Conservation (phyloP, 352 stramenopile species). For the Phytophthora megakarya region DNA sequence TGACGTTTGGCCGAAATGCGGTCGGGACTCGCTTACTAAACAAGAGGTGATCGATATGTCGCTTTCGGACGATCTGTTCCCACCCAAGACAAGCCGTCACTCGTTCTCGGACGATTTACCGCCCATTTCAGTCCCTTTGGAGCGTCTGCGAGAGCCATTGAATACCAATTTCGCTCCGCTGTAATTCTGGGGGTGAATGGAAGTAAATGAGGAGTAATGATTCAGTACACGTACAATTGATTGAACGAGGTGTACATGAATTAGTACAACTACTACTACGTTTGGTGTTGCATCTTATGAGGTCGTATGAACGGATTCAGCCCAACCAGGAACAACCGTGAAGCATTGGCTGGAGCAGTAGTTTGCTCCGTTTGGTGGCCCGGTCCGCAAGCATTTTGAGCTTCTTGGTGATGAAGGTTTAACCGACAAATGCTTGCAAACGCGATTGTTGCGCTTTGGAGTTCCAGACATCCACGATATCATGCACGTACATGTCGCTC, state of each 20-base stretch:
- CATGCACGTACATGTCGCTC: slow-evolving; percentile 75
- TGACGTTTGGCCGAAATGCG: slow-evolving; percentile 86
- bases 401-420: too few species aligned
- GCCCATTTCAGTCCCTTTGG: slow-evolving; percentile 79
- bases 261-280: too few species aligned
- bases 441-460: slow-evolving; percentile 42
- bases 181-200: slow-evolving; percentile 19
- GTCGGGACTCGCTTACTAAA: slow-evolving; percentile 82
- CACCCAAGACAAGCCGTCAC: slow-evolving; percentile 87
- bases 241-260: not conserved
- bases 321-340: slow-evolving; percentile 12
- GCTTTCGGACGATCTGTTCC: slow-evolving; percentile 82
- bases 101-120: slow-evolving; percentile 85
- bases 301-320: not conserved
- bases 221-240: slow-evolving; percentile 10
- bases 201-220: slow-evolving; percentile 9
- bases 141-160: slow-evolving; percentile 55
- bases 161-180: slow-evolving; percentile 40
- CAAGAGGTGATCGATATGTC: slow-evolving; percentile 85
- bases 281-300: slow-evolving; percentile 2
- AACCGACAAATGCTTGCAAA: slow-evolving; percentile 34
- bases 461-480: slow-evolving; percentile 64
- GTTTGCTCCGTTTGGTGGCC: too few species aligned
- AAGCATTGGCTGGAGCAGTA: slow-evolving; percentile 3
- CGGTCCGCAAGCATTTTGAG: too few species aligned